Base-by-base conservation (phyloP, 768 basidiomycete genomes). In the Leucosporidium creatinivorum region DNA sequence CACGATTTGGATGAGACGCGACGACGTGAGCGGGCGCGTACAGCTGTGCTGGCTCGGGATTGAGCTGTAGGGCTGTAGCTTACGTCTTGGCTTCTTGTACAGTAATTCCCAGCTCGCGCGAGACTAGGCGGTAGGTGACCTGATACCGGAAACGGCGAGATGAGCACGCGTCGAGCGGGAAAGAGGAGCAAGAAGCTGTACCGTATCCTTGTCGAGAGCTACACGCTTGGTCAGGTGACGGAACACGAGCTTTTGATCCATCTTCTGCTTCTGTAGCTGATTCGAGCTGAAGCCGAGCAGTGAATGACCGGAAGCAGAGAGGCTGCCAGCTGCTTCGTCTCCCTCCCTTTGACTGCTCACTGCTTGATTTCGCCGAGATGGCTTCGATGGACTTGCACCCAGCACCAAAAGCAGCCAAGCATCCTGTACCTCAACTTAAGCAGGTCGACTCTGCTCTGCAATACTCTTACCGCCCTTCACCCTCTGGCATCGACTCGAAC, bases 401-500 rank as follows among this genome's bases (percentile, higher is more conserved):
- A 44, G 39, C 39, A 17, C 39, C 39, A 44, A 7, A 15, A 44
- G 39, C 39, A 44, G 39, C 39, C 39, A 44, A 44, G 15, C 39
- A 44, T 44, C 8, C 39, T 44, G 39, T 13, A 44, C 39, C 39
- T 44, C 39, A 44, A 44, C 39, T 44, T 13, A 44, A 44, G 39
- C 15, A 6, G 15, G 15, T 44, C 39, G 39, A 44, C 13, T 44
- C 13, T 44, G 39, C 39, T 12, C 39, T 44, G 39, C 39, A 44
- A 15, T 44, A 44, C 39, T 44, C 39, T 44, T 44, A 44, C 39
- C 39, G 39, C 77, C 81, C 89, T 19, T 91, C 89, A 68, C 82
- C 86, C 67, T 89, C 93, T 76, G 89, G 89, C 54, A 87, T 85
- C 13, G 90, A 93, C 73, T 87, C 90, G 77, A 93, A 93, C 77